phyloP scores from a whole-genome alignment of 139 green algal genomes.

The Tetraselmis chui region DNA sequence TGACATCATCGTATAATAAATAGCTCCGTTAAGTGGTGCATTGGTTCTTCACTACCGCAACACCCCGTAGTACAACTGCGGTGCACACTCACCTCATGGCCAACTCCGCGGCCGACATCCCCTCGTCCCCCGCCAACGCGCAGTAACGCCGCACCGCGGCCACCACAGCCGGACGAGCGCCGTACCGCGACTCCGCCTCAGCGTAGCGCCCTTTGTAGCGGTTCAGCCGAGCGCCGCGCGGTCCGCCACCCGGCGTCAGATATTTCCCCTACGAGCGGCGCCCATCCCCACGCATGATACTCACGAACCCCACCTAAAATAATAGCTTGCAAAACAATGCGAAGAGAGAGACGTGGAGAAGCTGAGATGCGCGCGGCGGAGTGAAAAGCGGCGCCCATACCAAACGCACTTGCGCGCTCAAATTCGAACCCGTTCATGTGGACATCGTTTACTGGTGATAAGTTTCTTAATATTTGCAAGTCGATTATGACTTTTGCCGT shows the following conservation, averaged over 20 bases:
- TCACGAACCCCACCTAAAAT: not conserved
- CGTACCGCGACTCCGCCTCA: slow-evolving; percentile 76
- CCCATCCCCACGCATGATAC: not conserved
- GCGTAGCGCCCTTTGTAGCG: slow-evolving; percentile 70
- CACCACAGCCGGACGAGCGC: slow-evolving; percentile 50
- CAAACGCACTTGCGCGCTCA: too few species aligned
- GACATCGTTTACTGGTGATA: too few species aligned
- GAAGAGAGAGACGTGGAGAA: too few species aligned
- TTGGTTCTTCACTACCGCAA: too few species aligned
- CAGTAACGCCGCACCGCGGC: slow-evolving; percentile 55
- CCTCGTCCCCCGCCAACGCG: slow-evolving; percentile 37
- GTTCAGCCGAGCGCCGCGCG: slow-evolving; percentile 47
- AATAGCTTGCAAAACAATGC: not conserved
- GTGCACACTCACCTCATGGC: slow-evolving; percentile 62
- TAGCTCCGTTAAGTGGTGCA: too few species aligned
- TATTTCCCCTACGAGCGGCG: slow-evolving; percentile 64
- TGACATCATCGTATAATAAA: too few species aligned
- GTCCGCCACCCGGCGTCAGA: slow-evolving; percentile 9
- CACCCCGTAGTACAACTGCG: too few species aligned
- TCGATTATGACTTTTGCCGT: too few species aligned
- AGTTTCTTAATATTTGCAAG: too few species aligned
- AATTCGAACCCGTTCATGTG: too few species aligned
- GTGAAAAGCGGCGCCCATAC: too few species aligned
- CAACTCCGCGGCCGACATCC: slow-evolving; percentile 52
- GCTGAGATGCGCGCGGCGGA: too few species aligned